phyloP scores from a whole-genome alignment of 345 rosid genomes.

The Lepidium sativum region DNA sequence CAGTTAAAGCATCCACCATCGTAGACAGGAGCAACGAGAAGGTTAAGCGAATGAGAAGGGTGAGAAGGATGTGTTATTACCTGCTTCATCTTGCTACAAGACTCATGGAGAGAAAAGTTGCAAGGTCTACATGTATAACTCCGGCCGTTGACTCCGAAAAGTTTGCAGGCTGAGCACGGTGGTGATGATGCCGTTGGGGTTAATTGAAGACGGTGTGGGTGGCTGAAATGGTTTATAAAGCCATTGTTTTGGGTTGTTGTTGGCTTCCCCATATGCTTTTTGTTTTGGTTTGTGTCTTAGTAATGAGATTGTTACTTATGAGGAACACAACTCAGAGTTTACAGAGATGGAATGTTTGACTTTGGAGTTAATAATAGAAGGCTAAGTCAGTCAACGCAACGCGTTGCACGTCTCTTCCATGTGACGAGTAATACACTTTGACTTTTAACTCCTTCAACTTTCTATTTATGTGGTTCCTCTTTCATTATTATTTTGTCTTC shows the following conservation, averaged over 20 bases:
- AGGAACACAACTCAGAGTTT: not conserved
- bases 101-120: constrained; percentile 43
- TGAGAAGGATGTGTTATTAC: constrained; percentile 52
- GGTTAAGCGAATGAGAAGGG: constrained; percentile 38
- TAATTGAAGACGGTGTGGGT: constrained; percentile 46
- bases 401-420: constrained; percentile 18
- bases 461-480: constrained; percentile 10
- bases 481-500: not conserved
- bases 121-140: constrained; percentile 47
- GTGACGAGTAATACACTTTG: constrained; percentile 10
- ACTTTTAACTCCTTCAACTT: constrained; percentile 15
- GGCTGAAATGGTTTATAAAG: constrained; percentile 43
- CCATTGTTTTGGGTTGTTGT: constrained; percentile 21
- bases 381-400: constrained; percentile 27
- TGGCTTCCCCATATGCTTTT: constrained; percentile 37
- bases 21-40: constrained; percentile 40
- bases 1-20: constrained; percentile 41
- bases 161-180: constrained; percentile 40
- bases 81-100: constrained; percentile 47
- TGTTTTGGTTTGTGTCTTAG: not conserved
- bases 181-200: constrained; percentile 16
- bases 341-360: constrained; percentile 15
- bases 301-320: not conserved
- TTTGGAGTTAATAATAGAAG: constrained; percentile 1
- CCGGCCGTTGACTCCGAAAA: constrained; percentile 24